Percentiles rank a stretch among this genome's conserved stretches.
Evolutionary conservation across 2,329 filamentous ascomycete genomes (phyloP).

Genomic region (Pseudopyricularia javanii): DNA sequence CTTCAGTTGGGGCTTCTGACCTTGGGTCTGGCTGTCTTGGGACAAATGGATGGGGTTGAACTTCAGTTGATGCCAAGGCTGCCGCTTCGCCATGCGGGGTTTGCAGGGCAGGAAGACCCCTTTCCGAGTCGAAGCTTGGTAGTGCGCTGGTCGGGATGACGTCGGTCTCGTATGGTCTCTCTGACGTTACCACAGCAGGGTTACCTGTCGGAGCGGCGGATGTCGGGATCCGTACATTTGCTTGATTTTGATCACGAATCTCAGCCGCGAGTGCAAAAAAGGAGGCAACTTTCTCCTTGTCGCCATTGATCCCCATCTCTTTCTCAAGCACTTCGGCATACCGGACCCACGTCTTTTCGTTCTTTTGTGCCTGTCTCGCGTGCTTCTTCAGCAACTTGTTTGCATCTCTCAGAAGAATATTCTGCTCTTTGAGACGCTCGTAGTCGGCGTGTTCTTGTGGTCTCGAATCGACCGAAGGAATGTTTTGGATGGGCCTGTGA

Average conservation of each 20-base stretch:
- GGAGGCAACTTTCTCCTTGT: neutral
- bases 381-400: neutral
- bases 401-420: neutral
- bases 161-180: no score
- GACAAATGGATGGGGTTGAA: neutral
- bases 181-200: neutral
- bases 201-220: neutral
- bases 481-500: neutral
- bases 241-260: neutral
- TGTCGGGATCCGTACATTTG: neutral
- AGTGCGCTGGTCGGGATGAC: no score
- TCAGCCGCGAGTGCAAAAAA: neutral
- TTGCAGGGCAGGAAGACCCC: no score
- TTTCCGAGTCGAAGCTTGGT: neutral
- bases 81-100: neutral
- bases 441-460: no score
- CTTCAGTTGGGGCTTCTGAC: neutral
- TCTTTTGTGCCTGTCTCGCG: neutral
- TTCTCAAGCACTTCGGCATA: conserved; percentile 6
- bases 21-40: neutral
- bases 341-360: neutral
- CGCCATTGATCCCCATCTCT: neutral
- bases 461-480: neutral
- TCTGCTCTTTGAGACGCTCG: neutral
- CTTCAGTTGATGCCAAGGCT: neutral